Base-by-base conservation (phyloP, 345 rosid species). In the Eucalyptus cladocalyx region DNA sequence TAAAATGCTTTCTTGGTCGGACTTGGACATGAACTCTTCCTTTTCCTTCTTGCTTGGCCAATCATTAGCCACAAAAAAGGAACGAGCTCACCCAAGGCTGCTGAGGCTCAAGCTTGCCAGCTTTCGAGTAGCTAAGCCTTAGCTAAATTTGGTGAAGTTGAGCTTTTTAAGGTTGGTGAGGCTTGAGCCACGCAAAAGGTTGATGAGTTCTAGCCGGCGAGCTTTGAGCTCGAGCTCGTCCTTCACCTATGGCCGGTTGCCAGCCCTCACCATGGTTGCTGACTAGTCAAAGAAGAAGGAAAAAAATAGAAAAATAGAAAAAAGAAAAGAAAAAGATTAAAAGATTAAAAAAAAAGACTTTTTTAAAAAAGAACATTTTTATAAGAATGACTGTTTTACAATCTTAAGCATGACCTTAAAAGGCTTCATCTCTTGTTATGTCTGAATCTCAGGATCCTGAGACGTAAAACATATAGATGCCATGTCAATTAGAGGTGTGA, bases 131-230 rank as follows among this genome's bases (percentile, higher is more conserved):
- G 62, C 30, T 56, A 13, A 56, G 62, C 30, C 62, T 56, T 21
- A 56, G 24, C 30, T 21, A 56, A 3, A 56, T 56, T 1, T 0
- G 0, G 0, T 0, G 3, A 21, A 56, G 3, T 56, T 3, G 3
- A 56, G 62, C 62, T 56, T 24, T 5, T 56, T 24, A 24, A 56
- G 62, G 62, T 56, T 0, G 1, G 6, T 24, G 28, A 56, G 62
- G 62, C 62, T 56, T 21, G 13, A 53, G 24, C 56, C 56, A 53
- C 4, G 10, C 56, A 53, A 19, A 53, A 10, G 30, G 62, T 24
- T 24, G 62, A 24, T 10, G 6, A 56, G 62, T 56, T 56, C 12
- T 23, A 23, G 62, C 1, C 0, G 6, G 62, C 0, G 5, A 56
- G 62, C 13, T 56, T 56, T 1, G 3, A 56, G 62, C 30, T 56